Percentiles rank a stretch among this genome's conserved stretches.
phyloP scores from a whole-genome alignment of 495 filamentous ascomycete genomes.

The Massariosphaeria phaeospora region DNA sequence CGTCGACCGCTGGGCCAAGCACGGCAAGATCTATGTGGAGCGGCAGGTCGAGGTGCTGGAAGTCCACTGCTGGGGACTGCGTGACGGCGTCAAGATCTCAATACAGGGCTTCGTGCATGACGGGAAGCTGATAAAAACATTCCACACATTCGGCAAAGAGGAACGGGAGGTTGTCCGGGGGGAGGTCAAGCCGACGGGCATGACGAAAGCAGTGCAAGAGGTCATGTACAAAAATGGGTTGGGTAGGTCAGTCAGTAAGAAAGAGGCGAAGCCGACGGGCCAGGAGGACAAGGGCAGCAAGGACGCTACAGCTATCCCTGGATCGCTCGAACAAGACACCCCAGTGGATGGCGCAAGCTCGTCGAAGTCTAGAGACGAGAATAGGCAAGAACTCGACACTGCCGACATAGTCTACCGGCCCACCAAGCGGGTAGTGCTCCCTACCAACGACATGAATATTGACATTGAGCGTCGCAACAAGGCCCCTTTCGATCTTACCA shows the following conservation, averaged over 20 bases:
- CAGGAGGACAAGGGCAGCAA: constrained; percentile 4
- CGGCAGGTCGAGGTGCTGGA: constrained; percentile 78
- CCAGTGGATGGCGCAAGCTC: constrained; percentile 10
- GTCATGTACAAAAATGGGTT: constrained; percentile 32
- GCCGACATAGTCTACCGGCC: constrained; percentile 73
- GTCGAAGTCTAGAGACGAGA: constrained; percentile 4
- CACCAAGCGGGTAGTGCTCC: constrained; percentile 57
- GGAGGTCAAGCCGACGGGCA: constrained; percentile 40
- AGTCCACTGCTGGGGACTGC: constrained; percentile 82
- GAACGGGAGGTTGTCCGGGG: constrained; percentile 66
- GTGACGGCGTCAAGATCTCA: constrained; percentile 80
- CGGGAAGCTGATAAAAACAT: constrained; percentile 75
- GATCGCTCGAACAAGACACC: constrained; percentile 1
- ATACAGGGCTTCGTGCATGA: constrained; percentile 83
- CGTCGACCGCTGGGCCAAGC: constrained; percentile 76
- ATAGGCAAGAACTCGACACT: constrained; percentile 21
- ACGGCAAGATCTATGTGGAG: constrained; percentile 76
- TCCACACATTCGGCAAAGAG: constrained; percentile 70
- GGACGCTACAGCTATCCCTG: background rate
- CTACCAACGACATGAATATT: constrained; percentile 83
- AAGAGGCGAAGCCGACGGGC: constrained; percentile 29
- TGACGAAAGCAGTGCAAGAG: constrained; percentile 51
- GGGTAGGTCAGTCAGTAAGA: constrained; percentile 21
- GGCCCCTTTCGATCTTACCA: constrained; percentile 68
- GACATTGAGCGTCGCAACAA: constrained; percentile 78